phyloP scores from a whole-genome alignment of 495 filamentous ascomycete genomes.

The Penicillium pancosmium region DNA sequence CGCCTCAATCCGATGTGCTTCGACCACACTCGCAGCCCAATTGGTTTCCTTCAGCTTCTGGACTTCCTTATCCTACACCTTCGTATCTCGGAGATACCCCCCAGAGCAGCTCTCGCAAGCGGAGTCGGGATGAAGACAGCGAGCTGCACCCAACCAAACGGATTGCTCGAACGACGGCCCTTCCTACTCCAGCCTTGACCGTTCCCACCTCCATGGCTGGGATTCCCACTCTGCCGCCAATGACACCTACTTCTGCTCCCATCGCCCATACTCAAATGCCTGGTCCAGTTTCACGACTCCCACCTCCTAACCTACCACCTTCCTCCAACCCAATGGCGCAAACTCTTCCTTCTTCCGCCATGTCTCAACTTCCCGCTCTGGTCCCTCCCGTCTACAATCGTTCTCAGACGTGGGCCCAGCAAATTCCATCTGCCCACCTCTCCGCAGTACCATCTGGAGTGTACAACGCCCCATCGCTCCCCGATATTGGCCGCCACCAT shows the following conservation, averaged over 20 bases:
- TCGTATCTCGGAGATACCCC: conserved; percentile 33
- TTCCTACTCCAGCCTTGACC: conserved; percentile 36
- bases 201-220: conserved; percentile 34
- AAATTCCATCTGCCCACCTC: conserved; percentile 46
- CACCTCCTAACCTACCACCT: conserved; percentile 53
- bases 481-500: conserved; percentile 49
- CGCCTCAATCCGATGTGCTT: conserved; percentile 48
- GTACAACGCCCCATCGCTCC: conserved; percentile 55
- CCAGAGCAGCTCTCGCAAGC: conserved; percentile 61
- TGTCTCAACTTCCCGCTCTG: conserved; percentile 54
- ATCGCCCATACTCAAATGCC: conserved; percentile 32
- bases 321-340: conserved; percentile 40
- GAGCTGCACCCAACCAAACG: conserved; percentile 73
- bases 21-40: conserved; percentile 31
- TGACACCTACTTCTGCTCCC: conserved; percentile 40
- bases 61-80: conserved; percentile 28
- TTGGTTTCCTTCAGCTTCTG: conserved; percentile 36
- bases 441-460: conserved; percentile 37
- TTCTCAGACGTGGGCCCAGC: conserved; percentile 48
- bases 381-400: conserved; percentile 66
- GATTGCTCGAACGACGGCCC: conserved; percentile 34
- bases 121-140: conserved; percentile 66
- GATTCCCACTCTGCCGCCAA: conserved; percentile 42
- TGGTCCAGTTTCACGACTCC: conserved; percentile 52
- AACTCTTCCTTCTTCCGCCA: conserved; percentile 49